Percentiles rank a stretch among this genome's conserved stretches.
Evolutionary conservation across 805 yeast genomes (phyloP).

Genomic region (Monosporozyma siamensis): DNA sequence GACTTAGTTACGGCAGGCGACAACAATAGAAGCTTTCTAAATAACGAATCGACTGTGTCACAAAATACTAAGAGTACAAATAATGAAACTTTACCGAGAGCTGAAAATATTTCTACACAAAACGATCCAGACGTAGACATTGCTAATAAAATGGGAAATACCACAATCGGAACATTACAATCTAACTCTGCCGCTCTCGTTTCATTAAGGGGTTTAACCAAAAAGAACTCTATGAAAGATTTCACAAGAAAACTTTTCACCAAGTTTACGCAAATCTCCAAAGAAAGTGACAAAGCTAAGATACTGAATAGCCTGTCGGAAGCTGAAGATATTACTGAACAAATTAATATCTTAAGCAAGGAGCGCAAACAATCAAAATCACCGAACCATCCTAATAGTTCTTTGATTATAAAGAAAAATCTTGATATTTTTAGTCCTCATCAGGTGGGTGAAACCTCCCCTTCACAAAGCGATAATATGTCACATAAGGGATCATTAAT

Average conservation of each 20-base stretch:
- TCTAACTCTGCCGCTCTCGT: slow-evolving; percentile 21
- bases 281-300: background rate
- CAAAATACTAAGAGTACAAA: no score
- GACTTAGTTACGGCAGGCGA: slow-evolving; percentile 13
- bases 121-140: no score
- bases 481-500: slow-evolving; percentile 9
- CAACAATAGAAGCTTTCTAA: no score
- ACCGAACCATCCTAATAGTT: no score
- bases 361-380: no score
- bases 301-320: no score
- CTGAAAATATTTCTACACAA: background rate
- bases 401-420: slow-evolving; percentile 9
- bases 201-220: slow-evolving; percentile 20
- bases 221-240: slow-evolving; percentile 16
- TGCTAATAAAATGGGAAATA: no score
- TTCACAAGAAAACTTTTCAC: slow-evolving; percentile 20
- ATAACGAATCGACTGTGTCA: no score
- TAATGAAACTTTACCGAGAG: background rate
- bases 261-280: slow-evolving; percentile 7
- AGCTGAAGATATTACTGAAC: no score
- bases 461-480: slow-evolving; percentile 3
- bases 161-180: no score
- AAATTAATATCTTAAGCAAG: no score
- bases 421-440: slow-evolving; percentile 6
- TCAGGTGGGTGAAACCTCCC: background rate